These are phyloP conservation scores for Camellia lanceoleosa DNA, from an alignment of 148 eudicot genomes.

Conservation along the genomic window DNA sequence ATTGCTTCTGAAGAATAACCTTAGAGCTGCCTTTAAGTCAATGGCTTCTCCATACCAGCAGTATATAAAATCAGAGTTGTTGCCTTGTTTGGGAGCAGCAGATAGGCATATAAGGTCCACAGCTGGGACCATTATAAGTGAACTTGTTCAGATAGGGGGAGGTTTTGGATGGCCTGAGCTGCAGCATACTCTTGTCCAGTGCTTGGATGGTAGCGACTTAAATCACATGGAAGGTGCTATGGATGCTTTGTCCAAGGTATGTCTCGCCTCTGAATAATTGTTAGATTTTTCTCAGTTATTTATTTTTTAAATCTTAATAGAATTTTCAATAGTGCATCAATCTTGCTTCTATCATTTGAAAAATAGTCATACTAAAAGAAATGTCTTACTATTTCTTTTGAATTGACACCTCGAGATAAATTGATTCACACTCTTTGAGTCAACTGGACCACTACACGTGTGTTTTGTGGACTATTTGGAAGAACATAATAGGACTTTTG, in stretches of 20 bases:
- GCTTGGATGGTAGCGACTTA: constrained; percentile 70
- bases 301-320: neutral
- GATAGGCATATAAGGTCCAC: constrained; percentile 85
- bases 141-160: constrained; percentile 78
- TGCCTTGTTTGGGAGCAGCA: constrained; percentile 83
- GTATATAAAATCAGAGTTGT: constrained; percentile 71
- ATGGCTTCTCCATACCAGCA: constrained; percentile 71
- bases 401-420: too few species aligned
- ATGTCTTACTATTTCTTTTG: too few species aligned
- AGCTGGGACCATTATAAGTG: constrained; percentile 84
- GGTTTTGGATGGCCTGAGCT: constrained; percentile 88
- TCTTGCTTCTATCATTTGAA: neutral
- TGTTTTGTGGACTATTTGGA: too few species aligned
- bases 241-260: constrained; percentile 99
- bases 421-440: too few species aligned
- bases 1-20: constrained; percentile 86
- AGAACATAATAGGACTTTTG: too few species aligned
- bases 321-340: neutral
- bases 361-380: too few species aligned
- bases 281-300: neutral
- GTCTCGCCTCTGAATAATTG: neutral
- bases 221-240: constrained; percentile 98
- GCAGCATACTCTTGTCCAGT: constrained; percentile 66
- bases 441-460: too few species aligned
- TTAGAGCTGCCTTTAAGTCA: constrained; percentile 58